Evolutionary conservation across 139 green algal genomes (phyloP), one percentile per base, ranked within the genome.

Genomic region (Coelastrella sp.): DNA sequence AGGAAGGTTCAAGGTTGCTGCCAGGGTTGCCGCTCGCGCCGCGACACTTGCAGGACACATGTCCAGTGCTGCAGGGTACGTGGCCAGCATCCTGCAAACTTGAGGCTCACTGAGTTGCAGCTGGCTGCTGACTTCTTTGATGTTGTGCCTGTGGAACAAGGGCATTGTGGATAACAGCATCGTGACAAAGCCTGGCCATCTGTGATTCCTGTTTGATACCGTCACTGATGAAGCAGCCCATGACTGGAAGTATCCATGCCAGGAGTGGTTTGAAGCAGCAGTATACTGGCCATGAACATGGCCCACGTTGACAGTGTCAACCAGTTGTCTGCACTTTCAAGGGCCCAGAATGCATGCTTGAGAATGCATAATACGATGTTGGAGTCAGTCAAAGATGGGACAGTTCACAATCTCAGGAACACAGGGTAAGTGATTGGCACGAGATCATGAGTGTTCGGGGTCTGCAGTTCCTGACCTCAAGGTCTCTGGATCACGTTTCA

Each of bases 31-130:
- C 49, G 65, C 65, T 19, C 27, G 63, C 1, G 63, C 27, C 11
- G 82, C 63, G 7, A 87, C 82, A 65, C 25, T 87, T 15, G 82
- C 82, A 63, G 82, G 82, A 35, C 63, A 63, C 65, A 78, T 63
- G 65, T 87, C 82, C 9, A 87, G 82, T 15, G 82, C 82, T 9
- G 82, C 82, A 3, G 82, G 82, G 24, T 87, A 87, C 6, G 17
- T 22, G 27, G 5, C 6, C n/a, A 87, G 35, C 27, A 87, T 63
- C n/a, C 56, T 68, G 24, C 22, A 12, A 12, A 87, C 17, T 9
- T n/a, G 35, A 6, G 20, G 17, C 12, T 63, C 12, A 7, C 25
- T 12, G 6, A 87, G 82, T 35, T 35, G 65, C 63, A 87, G 65
- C 10, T 56, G 15, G 14, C 14, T 27, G 4, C 8, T 20, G 15